These are phyloP conservation scores for Pistacia atlantica DNA, from an alignment of 345 rosid species.

Conservation along the genomic window DNA sequence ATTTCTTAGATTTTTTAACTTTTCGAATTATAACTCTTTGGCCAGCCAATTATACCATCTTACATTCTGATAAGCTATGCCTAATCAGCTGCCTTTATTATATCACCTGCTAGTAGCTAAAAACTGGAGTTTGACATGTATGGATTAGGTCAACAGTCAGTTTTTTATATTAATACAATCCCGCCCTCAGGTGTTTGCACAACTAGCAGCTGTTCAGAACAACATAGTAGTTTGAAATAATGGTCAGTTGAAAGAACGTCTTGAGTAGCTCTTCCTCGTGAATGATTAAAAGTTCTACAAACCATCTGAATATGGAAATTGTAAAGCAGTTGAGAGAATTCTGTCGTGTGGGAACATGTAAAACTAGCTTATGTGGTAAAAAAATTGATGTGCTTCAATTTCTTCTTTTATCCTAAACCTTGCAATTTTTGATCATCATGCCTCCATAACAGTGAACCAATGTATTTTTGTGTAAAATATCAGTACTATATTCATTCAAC, in stretches of 20 bases:
- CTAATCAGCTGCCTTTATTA: neutral
- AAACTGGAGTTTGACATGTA: neutral
- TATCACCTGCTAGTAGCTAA: neutral
- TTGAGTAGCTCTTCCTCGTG: too few species aligned
- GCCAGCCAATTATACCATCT: neutral
- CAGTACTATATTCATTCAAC: constrained; percentile 8
- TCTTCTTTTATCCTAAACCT: neutral
- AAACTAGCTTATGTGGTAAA: too few species aligned
- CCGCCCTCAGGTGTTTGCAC: neutral
- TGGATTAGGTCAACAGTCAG: neutral
- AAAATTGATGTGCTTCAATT: neutral
- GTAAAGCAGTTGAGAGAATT: neutral
- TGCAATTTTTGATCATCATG: neutral
- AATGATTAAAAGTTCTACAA: neutral
- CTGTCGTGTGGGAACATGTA: neutral
- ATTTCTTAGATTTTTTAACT: neutral
- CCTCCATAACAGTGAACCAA: neutral
- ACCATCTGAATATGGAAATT: neutral
- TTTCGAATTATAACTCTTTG: neutral
- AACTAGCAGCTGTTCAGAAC: neutral
- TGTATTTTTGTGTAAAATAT: neutral
- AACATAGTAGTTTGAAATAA: neutral
- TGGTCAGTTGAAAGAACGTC: neutral
- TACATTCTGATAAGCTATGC: neutral
- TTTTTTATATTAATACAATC: neutral